Base-by-base conservation (phyloP, 176 grass and related monocot genomes). In the Musa troglodytarum region DNA sequence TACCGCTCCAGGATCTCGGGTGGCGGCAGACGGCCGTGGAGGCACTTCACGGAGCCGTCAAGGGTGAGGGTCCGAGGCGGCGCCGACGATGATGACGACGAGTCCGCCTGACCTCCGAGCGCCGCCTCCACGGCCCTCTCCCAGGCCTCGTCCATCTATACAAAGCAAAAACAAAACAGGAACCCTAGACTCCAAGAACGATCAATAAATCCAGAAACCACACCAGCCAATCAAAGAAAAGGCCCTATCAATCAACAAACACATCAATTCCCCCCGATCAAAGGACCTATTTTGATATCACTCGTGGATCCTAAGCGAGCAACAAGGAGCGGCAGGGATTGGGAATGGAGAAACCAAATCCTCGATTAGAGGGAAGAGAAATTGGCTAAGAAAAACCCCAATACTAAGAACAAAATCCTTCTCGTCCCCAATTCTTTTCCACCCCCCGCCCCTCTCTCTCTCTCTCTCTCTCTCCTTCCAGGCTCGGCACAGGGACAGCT, bases 121-220 rank as follows among this genome's bases (percentile, higher is more conserved):
- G 92, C 92, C 76, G 92, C 82, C 83, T 92, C 92, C 62, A 96
- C 89, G 54, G 92, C 87, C 77, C 92, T 77, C 83, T 96, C 92
- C 92, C 92, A 96, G 59, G 82, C 89, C 79, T 96, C 89, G 53
- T 89, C 89, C 89, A 96, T 89, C 81, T 26, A 81, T 15, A 62
- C 4, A 16, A 9, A 15, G 10, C 29, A 43, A 28, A 12, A 62
- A 43, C 34, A 43, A 43, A 43, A 43, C 34, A 43, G 34, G 34
- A 43, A 43, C 34, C 34, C 34, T 43, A 43, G 34, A 43, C 34
- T 43, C 34, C 34, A 43, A 43, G 34, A 43, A 43, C 34, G 34
- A 43, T 43, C 34, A 43, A 43, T 43, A 43, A 43, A 43, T 43
- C 34, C 34, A 43, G 34, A 43, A 43, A 43, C 34, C 34, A 43